phyloP scores from a whole-genome alignment of 768 basidiomycete species.

The Termitomyces sp. region DNA sequence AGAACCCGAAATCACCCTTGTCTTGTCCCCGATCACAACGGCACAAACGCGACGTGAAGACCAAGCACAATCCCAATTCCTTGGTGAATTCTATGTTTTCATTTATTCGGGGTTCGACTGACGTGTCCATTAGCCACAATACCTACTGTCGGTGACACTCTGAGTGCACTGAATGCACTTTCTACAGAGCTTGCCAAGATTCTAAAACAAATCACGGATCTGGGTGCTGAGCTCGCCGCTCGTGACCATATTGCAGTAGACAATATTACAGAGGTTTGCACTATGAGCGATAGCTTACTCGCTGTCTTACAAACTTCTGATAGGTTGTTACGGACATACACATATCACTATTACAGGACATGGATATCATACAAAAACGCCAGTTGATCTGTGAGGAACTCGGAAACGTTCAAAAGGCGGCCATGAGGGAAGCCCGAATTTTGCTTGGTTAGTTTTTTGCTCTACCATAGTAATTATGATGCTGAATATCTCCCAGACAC shows the following conservation, averaged over 20 bases:
- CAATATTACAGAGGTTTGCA: slow-evolving; percentile 65
- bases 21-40: slow-evolving; percentile 61
- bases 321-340: slow-evolving; percentile 54
- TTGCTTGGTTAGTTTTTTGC: slow-evolving; percentile 46
- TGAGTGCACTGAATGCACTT: slow-evolving; percentile 63
- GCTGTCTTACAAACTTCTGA: background rate
- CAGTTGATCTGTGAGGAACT: slow-evolving; percentile 61
- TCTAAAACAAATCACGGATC: slow-evolving; percentile 62
- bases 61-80: slow-evolving; percentile 45
- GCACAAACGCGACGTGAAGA: slow-evolving; percentile 58
- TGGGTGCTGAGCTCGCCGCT: slow-evolving; percentile 70
- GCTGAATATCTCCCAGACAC: slow-evolving; percentile 40
- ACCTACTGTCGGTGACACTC: slow-evolving; percentile 72
- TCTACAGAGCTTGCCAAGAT: slow-evolving; percentile 57
- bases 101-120: background rate
- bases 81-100: slow-evolving; percentile 38
- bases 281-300: background rate
- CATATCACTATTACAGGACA: slow-evolving; percentile 53
- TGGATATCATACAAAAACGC: slow-evolving; percentile 70
- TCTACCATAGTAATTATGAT: background rate
- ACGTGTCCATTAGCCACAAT: slow-evolving; percentile 51
- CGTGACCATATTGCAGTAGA: slow-evolving; percentile 69
- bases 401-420: slow-evolving; percentile 36
- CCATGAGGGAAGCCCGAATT: slow-evolving; percentile 46
- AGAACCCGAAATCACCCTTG: slow-evolving; percentile 72